phyloP scores from a whole-genome alignment of 2,329 filamentous ascomycete genomes.

The Hypomyces perniciosus region DNA sequence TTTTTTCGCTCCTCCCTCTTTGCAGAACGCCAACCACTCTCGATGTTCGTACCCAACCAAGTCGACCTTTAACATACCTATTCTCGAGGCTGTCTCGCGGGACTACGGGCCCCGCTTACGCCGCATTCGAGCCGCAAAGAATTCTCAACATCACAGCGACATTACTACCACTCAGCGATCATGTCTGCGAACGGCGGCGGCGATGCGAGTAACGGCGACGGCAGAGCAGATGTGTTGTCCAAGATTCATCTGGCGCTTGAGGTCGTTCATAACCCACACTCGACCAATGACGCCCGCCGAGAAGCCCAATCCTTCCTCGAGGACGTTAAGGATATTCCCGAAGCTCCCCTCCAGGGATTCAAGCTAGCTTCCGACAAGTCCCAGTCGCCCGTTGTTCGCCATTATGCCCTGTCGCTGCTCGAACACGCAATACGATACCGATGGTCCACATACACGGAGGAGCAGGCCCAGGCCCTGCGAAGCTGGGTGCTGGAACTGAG shows the following conservation, averaged over 20 bases:
- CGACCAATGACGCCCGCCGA: conserved; percentile 72
- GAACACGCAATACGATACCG: conserved; percentile 84
- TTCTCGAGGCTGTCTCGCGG: conserved; percentile 7
- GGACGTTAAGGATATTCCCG: conserved; percentile 68
- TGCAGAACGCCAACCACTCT: background rate
- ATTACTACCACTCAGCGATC: conserved; percentile 9
- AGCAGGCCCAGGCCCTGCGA: conserved; percentile 63
- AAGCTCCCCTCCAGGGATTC: conserved; percentile 82
- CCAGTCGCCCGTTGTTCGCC: conserved; percentile 76
- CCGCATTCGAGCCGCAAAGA: conserved; percentile 11
- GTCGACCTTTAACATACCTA: background rate
- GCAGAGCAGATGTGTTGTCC: conserved; percentile 44
- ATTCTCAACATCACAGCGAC: conserved; percentile 4
- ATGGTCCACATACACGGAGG: conserved; percentile 66
- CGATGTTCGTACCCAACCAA: conserved; percentile 8
- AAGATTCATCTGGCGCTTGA: conserved; percentile 80
- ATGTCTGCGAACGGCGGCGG: conserved; percentile 35
- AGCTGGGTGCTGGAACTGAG: conserved; percentile 76
- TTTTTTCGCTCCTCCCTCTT: background rate
- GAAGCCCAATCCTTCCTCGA: conserved; percentile 85
- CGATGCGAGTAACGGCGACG: conserved; percentile 31
- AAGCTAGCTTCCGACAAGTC: conserved; percentile 68
- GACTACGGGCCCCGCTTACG: conserved; percentile 6
- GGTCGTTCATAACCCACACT: conserved; percentile 76
- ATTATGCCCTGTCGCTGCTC: conserved; percentile 88